phyloP scores from a whole-genome alignment of 768 basidiomycete species.

The Lyophyllum atratum region DNA sequence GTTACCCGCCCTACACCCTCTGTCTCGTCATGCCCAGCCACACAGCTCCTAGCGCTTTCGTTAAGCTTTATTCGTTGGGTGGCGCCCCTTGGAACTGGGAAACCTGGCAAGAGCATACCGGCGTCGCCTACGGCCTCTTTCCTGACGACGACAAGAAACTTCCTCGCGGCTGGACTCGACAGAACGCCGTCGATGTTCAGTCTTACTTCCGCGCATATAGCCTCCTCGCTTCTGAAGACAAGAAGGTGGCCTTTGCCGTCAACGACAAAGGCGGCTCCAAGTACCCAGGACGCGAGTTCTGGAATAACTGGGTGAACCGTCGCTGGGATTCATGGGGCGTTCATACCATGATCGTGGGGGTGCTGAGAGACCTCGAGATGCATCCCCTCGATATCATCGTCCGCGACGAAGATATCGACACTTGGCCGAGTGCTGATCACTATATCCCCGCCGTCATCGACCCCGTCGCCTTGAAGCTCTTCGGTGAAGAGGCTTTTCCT shows the following conservation, averaged over 20 bases:
- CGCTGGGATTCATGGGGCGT: slow-evolving; percentile 13
- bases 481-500: slow-evolving; percentile 9
- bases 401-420: not conserved
- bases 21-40: not conserved
- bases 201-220: slow-evolving; percentile 17
- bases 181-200: slow-evolving; percentile 6
- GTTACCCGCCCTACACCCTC: too few species aligned
- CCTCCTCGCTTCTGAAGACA: not conserved
- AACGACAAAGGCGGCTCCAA: not conserved
- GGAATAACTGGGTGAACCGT: slow-evolving; percentile 9
- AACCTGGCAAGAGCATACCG: not conserved
- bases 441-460: slow-evolving; percentile 13
- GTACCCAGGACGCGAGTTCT: slow-evolving; percentile 16
- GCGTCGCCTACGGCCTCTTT: slow-evolving; percentile 3
- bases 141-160: slow-evolving; percentile 11
- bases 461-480: slow-evolving; percentile 4
- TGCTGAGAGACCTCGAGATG: slow-evolving; percentile 3
- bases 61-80: not conserved
- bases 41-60: not conserved
- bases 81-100: not conserved
- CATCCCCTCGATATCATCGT: slow-evolving; percentile 6
- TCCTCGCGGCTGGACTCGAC: slow-evolving; percentile 11
- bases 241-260: slow-evolving; percentile 11
- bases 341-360: slow-evolving; percentile 9
- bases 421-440: slow-evolving; percentile 8